These are phyloP conservation scores for Globisporangium cederbergense DNA, from an alignment of 352 stramenopile species.

Conservation along the genomic window DNA sequence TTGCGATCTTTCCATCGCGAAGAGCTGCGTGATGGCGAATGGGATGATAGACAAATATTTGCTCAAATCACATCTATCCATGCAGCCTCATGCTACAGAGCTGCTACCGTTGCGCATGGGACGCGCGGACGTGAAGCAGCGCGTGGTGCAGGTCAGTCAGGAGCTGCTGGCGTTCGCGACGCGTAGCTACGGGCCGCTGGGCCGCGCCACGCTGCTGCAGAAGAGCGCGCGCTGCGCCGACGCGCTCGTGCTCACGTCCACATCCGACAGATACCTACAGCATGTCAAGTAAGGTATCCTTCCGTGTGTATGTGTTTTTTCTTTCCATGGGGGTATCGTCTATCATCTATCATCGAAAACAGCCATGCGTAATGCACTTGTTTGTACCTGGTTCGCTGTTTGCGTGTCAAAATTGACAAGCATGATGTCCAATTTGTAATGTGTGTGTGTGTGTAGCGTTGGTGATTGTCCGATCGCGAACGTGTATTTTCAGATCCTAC, in stretches of 20 bases:
- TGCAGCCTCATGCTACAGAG: not conserved
- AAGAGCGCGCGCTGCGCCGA: slow-evolving; percentile 44
- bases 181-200: slow-evolving; percentile 43
- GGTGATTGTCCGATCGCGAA: slow-evolving; percentile 50
- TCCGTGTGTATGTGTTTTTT: not conserved
- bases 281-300: slow-evolving; percentile 29
- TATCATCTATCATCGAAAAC: not conserved
- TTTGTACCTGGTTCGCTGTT: not conserved
- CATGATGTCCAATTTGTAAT: not conserved
- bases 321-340: not conserved
- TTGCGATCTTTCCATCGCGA: slow-evolving; percentile 6
- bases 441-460: slow-evolving; percentile 18
- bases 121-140: slow-evolving; percentile 25
- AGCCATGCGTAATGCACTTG: not conserved
- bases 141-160: slow-evolving; percentile 24
- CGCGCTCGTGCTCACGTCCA: slow-evolving; percentile 40
- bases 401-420: not conserved
- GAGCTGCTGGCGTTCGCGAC: slow-evolving; percentile 28
- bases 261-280: slow-evolving; percentile 36
- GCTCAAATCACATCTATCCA: not conserved
- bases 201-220: slow-evolving; percentile 40
- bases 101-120: slow-evolving; percentile 4
- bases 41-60: not conserved
- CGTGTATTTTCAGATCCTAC: slow-evolving; percentile 55
- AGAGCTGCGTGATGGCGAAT: not conserved